Percentiles rank a stretch among this genome's conserved stretches.
Evolutionary conservation across 768 basidiomycete species (phyloP).

Genomic region (Royoungia palumana): DNA sequence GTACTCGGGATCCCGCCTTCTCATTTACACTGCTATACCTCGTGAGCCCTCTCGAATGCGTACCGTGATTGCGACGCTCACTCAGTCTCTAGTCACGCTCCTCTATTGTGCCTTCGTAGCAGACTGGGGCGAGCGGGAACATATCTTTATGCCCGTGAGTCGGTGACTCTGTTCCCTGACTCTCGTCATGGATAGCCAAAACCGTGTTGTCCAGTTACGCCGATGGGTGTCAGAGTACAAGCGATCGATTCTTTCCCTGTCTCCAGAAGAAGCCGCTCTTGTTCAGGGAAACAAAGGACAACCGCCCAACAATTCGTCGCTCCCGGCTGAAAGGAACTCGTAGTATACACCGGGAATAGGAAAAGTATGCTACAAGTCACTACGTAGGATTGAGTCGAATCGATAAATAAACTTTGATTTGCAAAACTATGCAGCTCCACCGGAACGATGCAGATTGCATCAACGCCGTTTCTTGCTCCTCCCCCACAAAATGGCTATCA

Average conservation of each 20-base stretch:
- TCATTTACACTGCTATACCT: conserved; percentile 56
- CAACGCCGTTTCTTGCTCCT: conserved; percentile 37
- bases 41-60: conserved; percentile 34
- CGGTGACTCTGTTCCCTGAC: background rate
- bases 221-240: conserved; percentile 53
- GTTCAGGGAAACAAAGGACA: conserved; percentile 10
- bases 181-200: background rate
- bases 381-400: conserved; percentile 2
- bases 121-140: conserved; percentile 69
- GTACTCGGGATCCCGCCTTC: conserved; percentile 47
- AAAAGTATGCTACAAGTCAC: background rate
- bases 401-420: conserved; percentile 53
- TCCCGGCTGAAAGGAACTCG: conserved; percentile 4
- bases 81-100: conserved; percentile 39
- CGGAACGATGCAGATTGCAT: conserved; percentile 58
- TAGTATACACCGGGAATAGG: too few relatives aligned
- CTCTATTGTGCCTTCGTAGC: conserved; percentile 59
- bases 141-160: conserved; percentile 66
- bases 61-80: conserved; percentile 1
- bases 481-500: conserved; percentile 36
- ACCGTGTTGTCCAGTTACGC: conserved; percentile 40
- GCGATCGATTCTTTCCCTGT: conserved; percentile 54
- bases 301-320: background rate
- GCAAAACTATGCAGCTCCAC: conserved; percentile 68
- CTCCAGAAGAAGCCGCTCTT: conserved; percentile 48